These are phyloP conservation scores for Colletotrichum truncatum DNA, from an alignment of 2,329 filamentous ascomycete species.

Conservation along the genomic window DNA sequence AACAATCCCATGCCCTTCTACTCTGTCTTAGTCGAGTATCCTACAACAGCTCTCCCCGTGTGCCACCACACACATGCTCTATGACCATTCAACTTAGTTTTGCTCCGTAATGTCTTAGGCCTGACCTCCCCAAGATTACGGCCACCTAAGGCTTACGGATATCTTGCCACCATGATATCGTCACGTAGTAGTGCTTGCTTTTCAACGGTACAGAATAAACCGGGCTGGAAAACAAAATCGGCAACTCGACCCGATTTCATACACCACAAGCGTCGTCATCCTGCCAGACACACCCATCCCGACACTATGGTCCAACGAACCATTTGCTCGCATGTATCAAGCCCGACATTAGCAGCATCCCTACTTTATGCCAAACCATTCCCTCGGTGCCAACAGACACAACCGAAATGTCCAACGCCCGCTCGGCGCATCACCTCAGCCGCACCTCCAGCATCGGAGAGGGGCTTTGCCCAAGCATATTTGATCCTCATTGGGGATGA, in stretches of 20 bases:
- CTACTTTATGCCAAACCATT: slow-evolving; percentile 14
- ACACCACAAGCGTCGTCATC: background rate
- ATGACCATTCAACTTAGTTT: background rate
- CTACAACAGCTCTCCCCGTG: background rate
- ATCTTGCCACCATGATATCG: too few species aligned
- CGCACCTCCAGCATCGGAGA: background rate
- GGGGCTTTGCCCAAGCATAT: background rate
- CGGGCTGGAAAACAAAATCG: background rate
- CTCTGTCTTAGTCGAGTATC: background rate
- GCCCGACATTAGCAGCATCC: background rate
- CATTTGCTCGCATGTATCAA: slow-evolving; percentile 2
- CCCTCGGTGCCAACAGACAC: slow-evolving; percentile 14
- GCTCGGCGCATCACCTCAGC: slow-evolving; percentile 7
- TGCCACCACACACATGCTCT: background rate
- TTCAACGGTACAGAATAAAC: background rate
- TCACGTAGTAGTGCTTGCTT: too few species aligned
- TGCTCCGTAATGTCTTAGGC: background rate
- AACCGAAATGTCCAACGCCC: background rate
- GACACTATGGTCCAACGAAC: slow-evolving; percentile 13
- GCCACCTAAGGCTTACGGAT: too few species aligned
- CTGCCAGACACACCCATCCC: slow-evolving; percentile 6
- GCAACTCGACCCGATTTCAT: background rate
- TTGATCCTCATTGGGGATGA: background rate
- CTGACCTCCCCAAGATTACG: background rate
- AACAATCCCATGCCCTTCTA: background rate